A percentile compares a stretch with the other conserved stretches of the same genome.
Conservation (phyloP, 768 basidiomycete species). For the Psilocybe tampanensis region DNA sequence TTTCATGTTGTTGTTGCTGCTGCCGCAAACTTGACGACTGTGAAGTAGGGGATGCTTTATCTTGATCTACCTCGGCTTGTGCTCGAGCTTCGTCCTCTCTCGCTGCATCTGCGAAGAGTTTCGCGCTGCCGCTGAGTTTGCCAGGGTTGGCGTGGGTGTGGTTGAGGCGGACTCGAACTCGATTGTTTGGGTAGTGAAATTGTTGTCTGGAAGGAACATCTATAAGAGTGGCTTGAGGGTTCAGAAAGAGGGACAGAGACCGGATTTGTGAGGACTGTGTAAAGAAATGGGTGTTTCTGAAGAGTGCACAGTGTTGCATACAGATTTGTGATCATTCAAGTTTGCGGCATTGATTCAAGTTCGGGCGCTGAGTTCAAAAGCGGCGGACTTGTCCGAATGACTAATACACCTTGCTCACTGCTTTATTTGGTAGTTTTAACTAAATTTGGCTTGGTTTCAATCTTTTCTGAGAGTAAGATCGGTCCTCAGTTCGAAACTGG, state of each 20-base stretch:
- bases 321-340: slow-evolving; percentile 5
- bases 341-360: slow-evolving; percentile 14
- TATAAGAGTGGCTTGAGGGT: too few relatives aligned
- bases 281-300: slow-evolving; percentile 1
- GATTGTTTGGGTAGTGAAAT: neutral
- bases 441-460: too few relatives aligned
- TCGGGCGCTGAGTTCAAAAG: too few relatives aligned
- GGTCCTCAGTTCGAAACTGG: too few relatives aligned
- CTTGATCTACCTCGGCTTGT: slow-evolving; percentile 3
- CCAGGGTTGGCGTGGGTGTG: neutral
- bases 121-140: slow-evolving; percentile 26
- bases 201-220: neutral
- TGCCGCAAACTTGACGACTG: slow-evolving; percentile 18
- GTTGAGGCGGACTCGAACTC: neutral
- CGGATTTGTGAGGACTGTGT: neutral
- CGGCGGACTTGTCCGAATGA: too few relatives aligned
- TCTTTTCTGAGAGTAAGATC: too few relatives aligned
- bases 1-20: slow-evolving; percentile 51
- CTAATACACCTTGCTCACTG: too few relatives aligned
- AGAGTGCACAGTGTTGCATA: slow-evolving; percentile 15
- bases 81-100: slow-evolving; percentile 45
- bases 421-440: too few relatives aligned
- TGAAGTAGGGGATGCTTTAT: neutral
- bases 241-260: neutral
- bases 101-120: slow-evolving; percentile 64